phyloP scores from a whole-genome alignment of 148 eudicot species.

The Vaccinium darrowii region DNA sequence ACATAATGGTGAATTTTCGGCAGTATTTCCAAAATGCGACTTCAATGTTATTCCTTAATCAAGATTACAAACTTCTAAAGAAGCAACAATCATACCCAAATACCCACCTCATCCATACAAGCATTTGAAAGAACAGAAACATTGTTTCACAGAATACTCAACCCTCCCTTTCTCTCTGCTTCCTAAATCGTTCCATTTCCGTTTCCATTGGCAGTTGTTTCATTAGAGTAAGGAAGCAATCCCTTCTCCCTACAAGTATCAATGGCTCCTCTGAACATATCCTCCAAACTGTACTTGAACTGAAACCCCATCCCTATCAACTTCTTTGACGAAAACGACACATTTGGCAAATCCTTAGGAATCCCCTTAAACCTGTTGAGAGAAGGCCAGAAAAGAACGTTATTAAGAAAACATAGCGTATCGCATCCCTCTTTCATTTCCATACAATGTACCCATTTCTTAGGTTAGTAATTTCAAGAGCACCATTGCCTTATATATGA shows the following conservation, averaged over 20 bases:
- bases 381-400: not conserved
- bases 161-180: not conserved
- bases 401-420: not conserved
- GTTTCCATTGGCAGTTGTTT: not conserved
- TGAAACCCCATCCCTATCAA: constrained; percentile 58
- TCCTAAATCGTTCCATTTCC: not conserved
- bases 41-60: not conserved
- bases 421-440: not conserved
- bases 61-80: not conserved
- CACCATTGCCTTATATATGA: not conserved
- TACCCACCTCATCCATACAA: not conserved
- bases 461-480: not conserved
- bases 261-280: constrained; percentile 83
- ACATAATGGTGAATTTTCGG: not conserved
- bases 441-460: not conserved
- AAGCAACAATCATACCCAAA: not conserved
- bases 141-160: not conserved
- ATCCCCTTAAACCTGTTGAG: constrained; percentile 62
- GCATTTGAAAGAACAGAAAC: not conserved
- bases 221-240: constrained; percentile 52
- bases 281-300: constrained; percentile 79
- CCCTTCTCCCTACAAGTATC: constrained; percentile 80
- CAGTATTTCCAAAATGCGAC: not conserved
- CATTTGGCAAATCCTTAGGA: constrained; percentile 43
- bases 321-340: constrained; percentile 73